Base-by-base conservation (phyloP, 2,329 filamentous ascomycete species). In the Cladosporium colombiae region DNA sequence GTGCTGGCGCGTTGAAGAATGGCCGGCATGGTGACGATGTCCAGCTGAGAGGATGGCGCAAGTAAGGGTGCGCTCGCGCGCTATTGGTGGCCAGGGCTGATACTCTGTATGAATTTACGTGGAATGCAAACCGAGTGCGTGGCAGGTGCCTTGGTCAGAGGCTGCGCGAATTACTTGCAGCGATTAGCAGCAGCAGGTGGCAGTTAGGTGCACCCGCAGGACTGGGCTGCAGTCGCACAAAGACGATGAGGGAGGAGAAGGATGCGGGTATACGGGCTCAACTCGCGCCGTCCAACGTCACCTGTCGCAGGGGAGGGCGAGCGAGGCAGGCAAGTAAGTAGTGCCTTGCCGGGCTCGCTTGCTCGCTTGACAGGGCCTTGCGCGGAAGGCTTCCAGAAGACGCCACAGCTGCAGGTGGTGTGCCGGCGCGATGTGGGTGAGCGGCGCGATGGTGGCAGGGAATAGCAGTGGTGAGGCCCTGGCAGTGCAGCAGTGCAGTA, bases 131-230 rank as follows among this genome's bases (percentile, higher is more conserved):
- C 25, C 18, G 18, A 31, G 40, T n/a, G 49, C 16, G 21, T 25
- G 55, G 23, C 8, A 29, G 29, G 27, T 31, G 33, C 40, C 56
- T 8, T 10, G 31, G 49, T 40, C 25, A 21, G 50, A 55, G 23
- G 44, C 49, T 63, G 60, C 60, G 60, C 46, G 49, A 62, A 63
- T 63, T 63, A 55, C 25, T 63, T 27, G 50, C 61, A 56, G 61
- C 50, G n/a, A 31, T 29, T 31, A 31, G 61, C 49, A 63, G 61
- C 35, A 55, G 33, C 40, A 46, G 40, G 40, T 46, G 40, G 40
- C 40, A 46, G 40, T 46, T 33, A 44, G 33, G 25, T 63, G 61
- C 61, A 27, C 35, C 61, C 61, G 61, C 61, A 46, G 35, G 33
- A 44, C 35, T 55, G 61, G 50, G 21, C 61, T 23, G 33, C 33